phyloP scores from a whole-genome alignment of 495 filamentous ascomycete genomes.

The Lindgomyces ingoldianus region DNA sequence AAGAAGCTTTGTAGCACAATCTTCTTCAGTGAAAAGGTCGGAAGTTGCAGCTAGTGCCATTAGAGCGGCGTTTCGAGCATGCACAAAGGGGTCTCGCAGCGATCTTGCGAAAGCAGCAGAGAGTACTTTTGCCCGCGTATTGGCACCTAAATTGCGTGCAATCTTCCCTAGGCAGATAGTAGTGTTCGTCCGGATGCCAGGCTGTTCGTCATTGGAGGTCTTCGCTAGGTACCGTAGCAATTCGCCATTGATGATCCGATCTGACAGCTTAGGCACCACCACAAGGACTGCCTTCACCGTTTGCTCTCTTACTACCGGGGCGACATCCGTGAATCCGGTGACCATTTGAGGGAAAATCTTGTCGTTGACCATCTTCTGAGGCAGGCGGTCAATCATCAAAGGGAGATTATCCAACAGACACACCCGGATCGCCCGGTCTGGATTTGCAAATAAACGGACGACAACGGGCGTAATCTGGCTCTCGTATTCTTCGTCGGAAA shows the following conservation, averaged over 20 bases:
- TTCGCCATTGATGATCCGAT: conserved; percentile 91
- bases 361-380: conserved; percentile 89
- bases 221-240: conserved; percentile 88
- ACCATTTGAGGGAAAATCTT: conserved; percentile 96
- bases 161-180: conserved; percentile 97
- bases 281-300: conserved; percentile 89
- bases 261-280: conserved; percentile 83
- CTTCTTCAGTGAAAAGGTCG: conserved; percentile 85
- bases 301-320: conserved; percentile 90
- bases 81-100: conserved; percentile 88
- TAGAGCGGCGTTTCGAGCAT: conserved; percentile 85
- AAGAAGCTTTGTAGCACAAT: conserved; percentile 80
- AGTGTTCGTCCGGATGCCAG: conserved; percentile 95
- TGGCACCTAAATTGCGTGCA: conserved; percentile 78
- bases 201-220: conserved; percentile 95
- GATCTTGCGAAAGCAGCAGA: conserved; percentile 87
- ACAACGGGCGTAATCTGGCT: conserved; percentile 79
- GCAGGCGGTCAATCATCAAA: conserved; percentile 84
- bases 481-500: conserved; percentile 89
- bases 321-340: conserved; percentile 88
- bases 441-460: conserved; percentile 83
- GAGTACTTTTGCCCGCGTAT: conserved; percentile 83
- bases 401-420: conserved; percentile 88
- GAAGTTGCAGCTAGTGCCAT: conserved; percentile 80
- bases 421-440: conserved; percentile 88